Conservation (phyloP, 345 rosid species). For the Gossypium australe region DNA sequence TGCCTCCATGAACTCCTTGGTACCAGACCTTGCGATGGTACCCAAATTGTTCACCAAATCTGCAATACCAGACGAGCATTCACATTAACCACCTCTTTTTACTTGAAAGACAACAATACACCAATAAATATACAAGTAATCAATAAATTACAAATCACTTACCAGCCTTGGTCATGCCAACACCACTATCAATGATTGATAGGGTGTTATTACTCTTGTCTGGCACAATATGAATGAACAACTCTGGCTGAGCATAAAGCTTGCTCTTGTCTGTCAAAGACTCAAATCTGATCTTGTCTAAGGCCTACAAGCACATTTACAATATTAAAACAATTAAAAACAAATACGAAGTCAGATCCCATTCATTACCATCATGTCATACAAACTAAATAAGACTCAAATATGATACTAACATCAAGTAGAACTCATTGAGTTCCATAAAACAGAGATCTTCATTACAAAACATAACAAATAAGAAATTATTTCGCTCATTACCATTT, state of each 20-base stretch:
- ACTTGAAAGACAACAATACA: background rate
- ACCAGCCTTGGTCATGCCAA: slow-evolving; percentile 96
- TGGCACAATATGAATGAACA: slow-evolving; percentile 75
- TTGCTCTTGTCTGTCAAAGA: slow-evolving; percentile 86
- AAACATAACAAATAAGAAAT: too few species aligned
- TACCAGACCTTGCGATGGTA: slow-evolving; percentile 85
- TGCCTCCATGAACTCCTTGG: slow-evolving; percentile 90
- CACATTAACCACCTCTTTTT: background rate
- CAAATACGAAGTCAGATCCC: background rate
- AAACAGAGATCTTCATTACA: too few species aligned
- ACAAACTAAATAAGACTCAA: too few species aligned
- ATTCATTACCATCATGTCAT: background rate
- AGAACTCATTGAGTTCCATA: too few species aligned
- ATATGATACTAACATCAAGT: too few species aligned
- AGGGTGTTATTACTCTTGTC: slow-evolving; percentile 63
- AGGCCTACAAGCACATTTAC: slow-evolving; percentile 37
- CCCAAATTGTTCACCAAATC: slow-evolving; percentile 90
- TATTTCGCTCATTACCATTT: background rate
- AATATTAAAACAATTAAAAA: background rate
- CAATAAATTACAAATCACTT: background rate
- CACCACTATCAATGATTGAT: slow-evolving; percentile 70
- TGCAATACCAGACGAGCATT: background rate
- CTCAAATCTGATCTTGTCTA: slow-evolving; percentile 87
- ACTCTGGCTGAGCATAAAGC: slow-evolving; percentile 78
- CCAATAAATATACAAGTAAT: background rate